Evolutionary conservation across 148 eudicot species (phyloP).

Genomic region (Silene uniflora): DNA sequence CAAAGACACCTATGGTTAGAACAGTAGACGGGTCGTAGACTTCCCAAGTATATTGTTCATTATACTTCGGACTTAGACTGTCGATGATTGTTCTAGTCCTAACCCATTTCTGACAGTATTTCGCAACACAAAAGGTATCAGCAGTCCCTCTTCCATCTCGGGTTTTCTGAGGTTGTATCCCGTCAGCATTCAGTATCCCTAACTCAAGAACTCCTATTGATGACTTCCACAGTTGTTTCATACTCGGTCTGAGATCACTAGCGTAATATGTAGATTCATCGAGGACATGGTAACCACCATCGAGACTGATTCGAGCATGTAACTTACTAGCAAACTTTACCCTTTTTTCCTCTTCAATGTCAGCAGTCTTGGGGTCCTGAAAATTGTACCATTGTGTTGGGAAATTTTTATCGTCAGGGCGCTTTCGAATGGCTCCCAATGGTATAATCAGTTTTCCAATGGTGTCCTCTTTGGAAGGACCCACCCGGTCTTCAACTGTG

Average conservation of each 20-base stretch:
- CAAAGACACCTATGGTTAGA: constrained; percentile 75
- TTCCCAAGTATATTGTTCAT: constrained; percentile 95
- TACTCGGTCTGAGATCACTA: constrained; percentile 81
- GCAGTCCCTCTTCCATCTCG: constrained; percentile 67
- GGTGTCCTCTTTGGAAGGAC: constrained; percentile 58
- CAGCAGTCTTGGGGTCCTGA: constrained; percentile 41
- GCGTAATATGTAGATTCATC: constrained; percentile 86
- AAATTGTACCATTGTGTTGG: constrained; percentile 61
- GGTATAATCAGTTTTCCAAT: constrained; percentile 56
- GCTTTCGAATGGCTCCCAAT: constrained; percentile 45
- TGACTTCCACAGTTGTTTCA: constrained; percentile 78
- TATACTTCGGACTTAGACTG: constrained; percentile 67
- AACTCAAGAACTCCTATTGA: constrained; percentile 72
- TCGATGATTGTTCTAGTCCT: constrained; percentile 74
- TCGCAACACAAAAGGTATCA: constrained; percentile 86
- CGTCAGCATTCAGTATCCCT: constrained; percentile 62
- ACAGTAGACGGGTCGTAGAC: constrained; percentile 85
- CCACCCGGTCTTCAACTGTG: constrained; percentile 67
- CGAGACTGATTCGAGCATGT: constrained; percentile 72
- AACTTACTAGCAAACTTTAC: constrained; percentile 67
- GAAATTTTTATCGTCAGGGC: constrained; percentile 63
- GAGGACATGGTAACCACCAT: constrained; percentile 89
- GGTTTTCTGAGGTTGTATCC: constrained; percentile 67
- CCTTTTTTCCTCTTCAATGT: constrained; percentile 37
- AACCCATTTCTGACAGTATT: constrained; percentile 82